Percentiles rank a stretch among this genome's conserved stretches.
phyloP scores from a whole-genome alignment of 1,139 yeast genomes.

The Geotrichum bryndzae region DNA sequence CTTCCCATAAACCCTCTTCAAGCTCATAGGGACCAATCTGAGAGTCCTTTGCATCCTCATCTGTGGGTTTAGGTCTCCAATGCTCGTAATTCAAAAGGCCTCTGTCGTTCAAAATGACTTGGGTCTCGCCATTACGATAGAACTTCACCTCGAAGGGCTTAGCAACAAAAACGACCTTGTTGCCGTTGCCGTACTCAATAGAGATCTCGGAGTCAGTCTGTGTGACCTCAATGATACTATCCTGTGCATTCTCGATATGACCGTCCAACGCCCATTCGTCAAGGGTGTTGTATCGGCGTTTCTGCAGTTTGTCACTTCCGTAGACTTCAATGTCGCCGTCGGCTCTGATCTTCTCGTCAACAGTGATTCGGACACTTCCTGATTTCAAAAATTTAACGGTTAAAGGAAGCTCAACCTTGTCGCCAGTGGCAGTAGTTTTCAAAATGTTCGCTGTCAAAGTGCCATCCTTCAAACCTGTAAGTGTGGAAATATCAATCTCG shows the following conservation, averaged over 20 bases:
- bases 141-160: slow-evolving; percentile 52
- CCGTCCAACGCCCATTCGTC: slow-evolving; percentile 52
- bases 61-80: slow-evolving; percentile 43
- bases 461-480: slow-evolving; percentile 31
- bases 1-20: slow-evolving; percentile 35
- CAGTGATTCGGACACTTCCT: slow-evolving; percentile 50
- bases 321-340: slow-evolving; percentile 32
- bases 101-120: slow-evolving; percentile 60
- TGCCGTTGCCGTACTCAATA: slow-evolving; percentile 41
- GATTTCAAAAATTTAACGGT: slow-evolving; percentile 50
- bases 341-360: slow-evolving; percentile 55
- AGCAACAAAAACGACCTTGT: slow-evolving; percentile 40
- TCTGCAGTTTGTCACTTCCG: slow-evolving; percentile 23
- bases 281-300: slow-evolving; percentile 55
- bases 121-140: slow-evolving; percentile 41
- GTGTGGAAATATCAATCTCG: slow-evolving; percentile 42
- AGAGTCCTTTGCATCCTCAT: slow-evolving; percentile 21
- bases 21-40: slow-evolving; percentile 26
- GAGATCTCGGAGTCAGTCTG: slow-evolving; percentile 17
- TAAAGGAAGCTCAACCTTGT: slow-evolving; percentile 45
- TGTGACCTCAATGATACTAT: slow-evolving; percentile 10
- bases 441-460: slow-evolving; percentile 40
- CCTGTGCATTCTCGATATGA: slow-evolving; percentile 22
- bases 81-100: slow-evolving; percentile 76
- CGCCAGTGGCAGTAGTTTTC: slow-evolving; percentile 25